These are phyloP conservation scores for Canavalia ensiformis DNA, from an alignment of 306 rosid species.

Conservation along the genomic window DNA sequence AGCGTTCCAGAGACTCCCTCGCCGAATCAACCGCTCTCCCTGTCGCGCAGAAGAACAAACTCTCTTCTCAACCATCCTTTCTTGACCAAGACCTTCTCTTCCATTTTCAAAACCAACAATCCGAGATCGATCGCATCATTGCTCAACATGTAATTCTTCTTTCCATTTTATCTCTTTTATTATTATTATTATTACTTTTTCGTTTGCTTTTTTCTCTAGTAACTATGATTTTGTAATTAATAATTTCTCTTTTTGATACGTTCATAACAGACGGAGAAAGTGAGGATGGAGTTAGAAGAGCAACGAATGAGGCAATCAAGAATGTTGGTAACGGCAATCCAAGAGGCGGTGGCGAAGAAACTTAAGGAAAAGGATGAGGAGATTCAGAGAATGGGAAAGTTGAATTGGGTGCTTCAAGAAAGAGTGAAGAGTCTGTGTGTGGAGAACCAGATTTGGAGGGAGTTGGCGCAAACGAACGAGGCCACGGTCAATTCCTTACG, in stretches of 20 bases:
- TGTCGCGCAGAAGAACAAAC: conserved; percentile 33
- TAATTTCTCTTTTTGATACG: neutral
- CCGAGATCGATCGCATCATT: conserved; percentile 48
- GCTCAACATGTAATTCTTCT: conserved; percentile 41
- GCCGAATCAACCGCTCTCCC: conserved; percentile 39
- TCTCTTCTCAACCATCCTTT: conserved; percentile 21
- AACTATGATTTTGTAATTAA: neutral
- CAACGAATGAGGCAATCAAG: conserved; percentile 59
- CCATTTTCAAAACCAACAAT: conserved; percentile 46
- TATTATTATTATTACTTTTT: no score
- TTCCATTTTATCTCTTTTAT: neutral
- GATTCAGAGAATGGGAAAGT: conserved; percentile 65
- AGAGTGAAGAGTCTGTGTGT: conserved; percentile 55
- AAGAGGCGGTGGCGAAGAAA: conserved; percentile 61
- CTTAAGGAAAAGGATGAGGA: conserved; percentile 78
- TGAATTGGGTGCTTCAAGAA: conserved; percentile 76
- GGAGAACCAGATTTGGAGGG: conserved; percentile 82
- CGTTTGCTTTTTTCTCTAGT: no score
- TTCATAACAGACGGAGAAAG: conserved; percentile 63
- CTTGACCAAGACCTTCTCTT: conserved; percentile 37
- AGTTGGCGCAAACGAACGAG: conserved; percentile 77
- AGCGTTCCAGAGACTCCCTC: conserved; percentile 49
- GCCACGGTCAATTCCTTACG: conserved; percentile 72
- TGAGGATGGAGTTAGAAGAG: conserved; percentile 63
- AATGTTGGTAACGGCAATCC: conserved; percentile 56